phyloP scores from a whole-genome alignment of 2,329 filamentous ascomycete genomes.

The Cytospora paraplurivora region DNA sequence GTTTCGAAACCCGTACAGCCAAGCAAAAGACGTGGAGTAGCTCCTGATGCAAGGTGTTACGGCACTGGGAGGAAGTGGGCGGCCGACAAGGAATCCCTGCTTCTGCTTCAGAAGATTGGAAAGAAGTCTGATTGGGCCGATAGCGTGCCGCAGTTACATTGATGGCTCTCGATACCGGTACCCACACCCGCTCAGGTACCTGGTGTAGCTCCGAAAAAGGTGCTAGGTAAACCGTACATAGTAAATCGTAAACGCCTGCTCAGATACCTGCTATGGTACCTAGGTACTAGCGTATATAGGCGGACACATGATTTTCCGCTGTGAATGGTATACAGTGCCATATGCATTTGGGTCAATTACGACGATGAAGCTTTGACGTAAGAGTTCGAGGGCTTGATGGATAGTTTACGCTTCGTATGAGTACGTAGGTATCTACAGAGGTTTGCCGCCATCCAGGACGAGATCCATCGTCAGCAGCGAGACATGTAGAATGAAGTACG shows the following conservation, averaged over 20 bases:
- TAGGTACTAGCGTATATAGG: too few relatives aligned
- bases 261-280: not conserved
- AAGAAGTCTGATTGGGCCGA: constrained; percentile 14
- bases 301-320: too few relatives aligned
- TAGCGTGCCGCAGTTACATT: constrained; percentile 12
- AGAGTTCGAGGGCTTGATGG: too few relatives aligned
- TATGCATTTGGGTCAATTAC: too few relatives aligned
- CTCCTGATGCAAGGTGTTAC: constrained; percentile 2
- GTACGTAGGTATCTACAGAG: too few relatives aligned
- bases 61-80: constrained; percentile 13
- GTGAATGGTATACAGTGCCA: too few relatives aligned
- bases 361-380: too few relatives aligned
- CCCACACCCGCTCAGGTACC: constrained; percentile 6
- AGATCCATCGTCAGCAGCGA: too few relatives aligned
- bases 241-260: not conserved
- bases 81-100: not conserved
- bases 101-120: not conserved
- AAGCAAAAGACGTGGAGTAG: not conserved
- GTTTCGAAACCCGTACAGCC: not conserved
- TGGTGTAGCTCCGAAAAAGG: not conserved
- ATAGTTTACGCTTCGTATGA: too few relatives aligned
- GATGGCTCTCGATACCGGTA: constrained; percentile 13
- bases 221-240: not conserved
- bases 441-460: too few relatives aligned
- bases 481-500: too few relatives aligned